Percentiles rank a stretch among this genome's conserved stretches.
phyloP scores from a whole-genome alignment of 2,329 filamentous ascomycete genomes.

The Fusarium coffeatum region DNA sequence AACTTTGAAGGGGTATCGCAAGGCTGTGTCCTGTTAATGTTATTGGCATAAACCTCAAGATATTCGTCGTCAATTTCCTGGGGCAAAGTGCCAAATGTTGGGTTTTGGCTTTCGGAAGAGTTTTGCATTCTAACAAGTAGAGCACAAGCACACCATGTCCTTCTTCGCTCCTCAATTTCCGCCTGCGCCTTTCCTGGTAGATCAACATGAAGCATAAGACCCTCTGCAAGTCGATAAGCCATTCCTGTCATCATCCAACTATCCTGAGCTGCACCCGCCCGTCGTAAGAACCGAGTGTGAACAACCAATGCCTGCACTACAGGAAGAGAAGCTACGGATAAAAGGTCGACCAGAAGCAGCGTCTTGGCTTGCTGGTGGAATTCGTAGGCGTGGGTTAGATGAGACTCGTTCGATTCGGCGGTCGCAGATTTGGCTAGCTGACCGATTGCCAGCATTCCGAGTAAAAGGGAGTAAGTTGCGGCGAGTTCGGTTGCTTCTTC shows the following conservation, averaged over 20 bases:
- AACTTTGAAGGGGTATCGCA: constrained; percentile 36
- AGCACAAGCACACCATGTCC: constrained; percentile 45
- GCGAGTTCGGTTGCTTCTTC: constrained; percentile 45
- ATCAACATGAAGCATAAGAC: constrained; percentile 40
- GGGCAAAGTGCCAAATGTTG: constrained; percentile 32
- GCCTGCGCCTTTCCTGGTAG: constrained; percentile 38
- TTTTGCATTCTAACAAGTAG: constrained; percentile 41
- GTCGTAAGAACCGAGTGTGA: constrained; percentile 42
- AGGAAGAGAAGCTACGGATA: constrained; percentile 35
- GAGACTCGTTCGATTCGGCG: constrained; percentile 11
- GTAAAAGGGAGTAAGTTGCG: constrained; percentile 39
- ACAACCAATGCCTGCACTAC: constrained; percentile 44
- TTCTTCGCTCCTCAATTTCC: constrained; percentile 41
- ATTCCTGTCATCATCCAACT: constrained; percentile 43
- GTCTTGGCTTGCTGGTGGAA: constrained; percentile 43
- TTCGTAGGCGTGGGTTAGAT: constrained; percentile 32
- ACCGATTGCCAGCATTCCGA: constrained; percentile 45
- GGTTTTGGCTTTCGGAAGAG: constrained; percentile 18
- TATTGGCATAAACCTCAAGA: constrained; percentile 27
- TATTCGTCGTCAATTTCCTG: constrained; percentile 44
- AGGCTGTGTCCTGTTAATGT: constrained; percentile 24
- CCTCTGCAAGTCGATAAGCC: constrained; percentile 43
- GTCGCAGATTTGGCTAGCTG: constrained; percentile 33
- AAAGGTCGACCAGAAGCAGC: constrained; percentile 40
- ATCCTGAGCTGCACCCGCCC: constrained; percentile 35